Evolutionary conservation across 192 early-diverging fungal genomes (phyloP).

Genomic region (Coemansia sp.): DNA sequence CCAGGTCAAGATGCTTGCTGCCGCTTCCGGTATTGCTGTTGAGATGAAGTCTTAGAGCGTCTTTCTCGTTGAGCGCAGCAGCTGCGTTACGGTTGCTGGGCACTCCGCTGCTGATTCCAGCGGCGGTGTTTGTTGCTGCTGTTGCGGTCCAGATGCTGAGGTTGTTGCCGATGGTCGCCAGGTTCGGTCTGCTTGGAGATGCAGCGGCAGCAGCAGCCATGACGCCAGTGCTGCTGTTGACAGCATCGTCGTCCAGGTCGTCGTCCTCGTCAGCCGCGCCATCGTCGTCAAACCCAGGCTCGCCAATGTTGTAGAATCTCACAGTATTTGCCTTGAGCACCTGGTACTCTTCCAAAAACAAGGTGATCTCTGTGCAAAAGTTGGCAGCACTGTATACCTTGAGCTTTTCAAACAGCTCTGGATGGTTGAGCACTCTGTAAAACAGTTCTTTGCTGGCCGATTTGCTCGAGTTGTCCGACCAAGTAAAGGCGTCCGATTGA

Average conservation of each 20-base stretch:
- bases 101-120: neutral
- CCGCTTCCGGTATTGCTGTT: slow-evolving; percentile 11
- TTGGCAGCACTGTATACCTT: slow-evolving; percentile 54
- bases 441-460: slow-evolving; percentile 49
- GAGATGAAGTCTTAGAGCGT: slow-evolving; percentile 43
- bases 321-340: slow-evolving; percentile 56
- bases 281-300: slow-evolving; percentile 50
- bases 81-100: neutral
- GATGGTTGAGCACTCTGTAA: slow-evolving; percentile 54
- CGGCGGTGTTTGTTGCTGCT: neutral
- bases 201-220: neutral
- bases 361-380: slow-evolving; percentile 54
- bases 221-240: neutral
- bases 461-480: slow-evolving; percentile 41
- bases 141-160: slow-evolving; percentile 20
- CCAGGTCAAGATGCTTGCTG: slow-evolving; percentile 33
- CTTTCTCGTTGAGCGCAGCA: slow-evolving; percentile 23
- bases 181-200: slow-evolving; percentile 20
- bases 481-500: slow-evolving; percentile 47
- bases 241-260: slow-evolving; percentile 10
- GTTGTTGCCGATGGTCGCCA: slow-evolving; percentile 17
- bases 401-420: slow-evolving; percentile 52
- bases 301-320: slow-evolving; percentile 57
- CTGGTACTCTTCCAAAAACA: slow-evolving; percentile 59
- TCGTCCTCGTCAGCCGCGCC: slow-evolving; percentile 18